Evolutionary conservation across 1,284 basidiomycete genomes (phyloP).

Genomic region (Bondarzewia mesenterica): DNA sequence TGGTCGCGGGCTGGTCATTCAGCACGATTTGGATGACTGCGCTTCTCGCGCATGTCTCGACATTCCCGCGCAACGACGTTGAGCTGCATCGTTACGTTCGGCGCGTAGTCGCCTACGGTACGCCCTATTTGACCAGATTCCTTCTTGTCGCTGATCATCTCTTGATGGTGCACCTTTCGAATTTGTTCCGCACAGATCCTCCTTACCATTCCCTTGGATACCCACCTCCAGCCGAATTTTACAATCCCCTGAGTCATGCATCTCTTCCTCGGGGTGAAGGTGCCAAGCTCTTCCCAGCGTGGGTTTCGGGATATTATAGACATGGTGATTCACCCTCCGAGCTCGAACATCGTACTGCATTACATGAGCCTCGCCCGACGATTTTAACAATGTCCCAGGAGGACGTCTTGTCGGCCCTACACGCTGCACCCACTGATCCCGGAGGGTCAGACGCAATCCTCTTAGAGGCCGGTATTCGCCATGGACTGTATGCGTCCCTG

Average conservation of each 20-base stretch:
- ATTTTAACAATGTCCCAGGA: constrained; percentile 10
- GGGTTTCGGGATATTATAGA: constrained; percentile 20
- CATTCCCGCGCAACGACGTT: constrained; percentile 8
- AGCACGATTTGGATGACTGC: neutral
- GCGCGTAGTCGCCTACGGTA: constrained; percentile 3
- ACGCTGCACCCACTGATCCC: constrained; percentile 9
- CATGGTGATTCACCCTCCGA: constrained; percentile 13
- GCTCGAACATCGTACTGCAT: constrained; percentile 3
- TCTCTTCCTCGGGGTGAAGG: constrained; percentile 13
- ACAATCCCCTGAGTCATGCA: constrained; percentile 17
- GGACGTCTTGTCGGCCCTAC: constrained; percentile 10
- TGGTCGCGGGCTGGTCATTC: neutral
- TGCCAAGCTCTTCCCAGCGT: constrained; percentile 12
- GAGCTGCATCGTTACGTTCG: constrained; percentile 4
- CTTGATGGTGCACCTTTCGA: neutral
- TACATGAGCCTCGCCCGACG: constrained; percentile 9
- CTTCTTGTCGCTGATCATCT: neutral
- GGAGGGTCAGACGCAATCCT: constrained; percentile 15
- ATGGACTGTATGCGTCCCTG: constrained; percentile 10
- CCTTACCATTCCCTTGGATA: constrained; percentile 16
- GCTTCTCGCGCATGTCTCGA: constrained; percentile 13
- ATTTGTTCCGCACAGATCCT: neutral
- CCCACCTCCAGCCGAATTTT: constrained; percentile 13
- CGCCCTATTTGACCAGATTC: neutral
- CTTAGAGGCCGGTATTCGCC: constrained; percentile 8